Conservation (phyloP, 768 basidiomycete genomes). For the Hygrocybe punicea region DNA sequence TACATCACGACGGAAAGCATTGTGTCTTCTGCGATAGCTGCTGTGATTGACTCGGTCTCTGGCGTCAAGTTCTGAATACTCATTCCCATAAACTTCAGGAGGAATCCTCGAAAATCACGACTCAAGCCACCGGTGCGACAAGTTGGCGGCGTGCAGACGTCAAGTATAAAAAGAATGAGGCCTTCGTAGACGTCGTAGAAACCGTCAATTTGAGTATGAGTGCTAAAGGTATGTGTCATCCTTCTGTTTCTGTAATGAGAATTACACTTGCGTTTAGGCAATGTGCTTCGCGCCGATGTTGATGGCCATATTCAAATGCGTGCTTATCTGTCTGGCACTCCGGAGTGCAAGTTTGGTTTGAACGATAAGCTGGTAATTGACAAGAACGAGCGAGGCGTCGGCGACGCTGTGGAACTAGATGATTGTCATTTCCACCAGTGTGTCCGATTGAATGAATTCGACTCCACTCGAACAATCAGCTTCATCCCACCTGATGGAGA, state of each 20-base stretch:
- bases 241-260: not conserved
- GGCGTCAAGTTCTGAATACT: not conserved
- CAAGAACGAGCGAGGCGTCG: conserved; percentile 63
- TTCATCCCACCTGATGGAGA: conserved; percentile 99
- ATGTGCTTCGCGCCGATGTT: conserved; percentile 89
- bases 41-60: conserved; percentile 46
- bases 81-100: conserved; percentile 51
- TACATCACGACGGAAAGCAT: conserved; percentile 99
- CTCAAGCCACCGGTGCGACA: conserved; percentile 93
- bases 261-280: conserved; percentile 48
- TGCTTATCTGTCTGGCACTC: conserved; percentile 93
- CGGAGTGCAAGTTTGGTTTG: conserved; percentile 97
- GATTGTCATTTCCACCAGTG: conserved; percentile 99
- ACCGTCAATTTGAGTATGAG: conserved; percentile 96
- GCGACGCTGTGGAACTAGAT: conserved; percentile 90
- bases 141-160: conserved; percentile 95
- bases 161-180: conserved; percentile 99
- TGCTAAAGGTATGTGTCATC: conserved; percentile 68
- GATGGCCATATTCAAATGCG: conserved; percentile 98
- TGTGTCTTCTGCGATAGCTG: conserved; percentile 77
- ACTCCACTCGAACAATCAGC: conserved; percentile 88
- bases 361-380: conserved; percentile 98
- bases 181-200: conserved; percentile 99
- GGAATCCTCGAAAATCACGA: conserved; percentile 95
- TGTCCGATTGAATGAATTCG: conserved; percentile 91